Conservation (phyloP, 2,329 filamentous ascomycete species). For the Nannizziopsis arthrosporioides region DNA sequence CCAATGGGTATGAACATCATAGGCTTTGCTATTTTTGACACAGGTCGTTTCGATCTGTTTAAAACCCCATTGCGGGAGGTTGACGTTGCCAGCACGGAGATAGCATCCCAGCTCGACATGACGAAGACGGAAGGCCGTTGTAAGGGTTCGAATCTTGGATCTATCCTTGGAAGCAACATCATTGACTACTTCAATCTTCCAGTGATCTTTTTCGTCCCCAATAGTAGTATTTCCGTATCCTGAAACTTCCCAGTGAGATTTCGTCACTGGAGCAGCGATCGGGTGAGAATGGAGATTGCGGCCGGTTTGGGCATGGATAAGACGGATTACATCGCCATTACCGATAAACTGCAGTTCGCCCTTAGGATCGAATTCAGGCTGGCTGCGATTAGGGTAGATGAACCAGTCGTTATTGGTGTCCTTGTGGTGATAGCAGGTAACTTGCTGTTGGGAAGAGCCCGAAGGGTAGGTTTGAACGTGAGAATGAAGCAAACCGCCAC, state of each 20-base stretch:
- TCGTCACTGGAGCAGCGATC: constrained; percentile 77
- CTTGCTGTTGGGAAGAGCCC: constrained; percentile 85
- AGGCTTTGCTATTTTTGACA: constrained; percentile 80
- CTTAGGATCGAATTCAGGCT: constrained; percentile 60
- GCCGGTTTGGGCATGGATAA: constrained; percentile 90
- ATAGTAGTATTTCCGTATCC: constrained; percentile 91
- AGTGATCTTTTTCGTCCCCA: constrained; percentile 96
- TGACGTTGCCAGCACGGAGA: constrained; percentile 85
- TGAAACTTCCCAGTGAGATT: constrained; percentile 84
- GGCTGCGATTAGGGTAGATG: constrained; percentile 82
- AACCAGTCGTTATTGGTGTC: constrained; percentile 99
- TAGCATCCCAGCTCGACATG: constrained; percentile 81
- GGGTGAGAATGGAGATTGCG: constrained; percentile 94
- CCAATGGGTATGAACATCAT: constrained; percentile 95
- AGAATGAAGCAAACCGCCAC: constrained; percentile 87
- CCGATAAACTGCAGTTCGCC: constrained; percentile 62
- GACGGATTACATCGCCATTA: constrained; percentile 65
- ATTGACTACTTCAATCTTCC: constrained; percentile 80
- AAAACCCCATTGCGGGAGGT: constrained; percentile 97
- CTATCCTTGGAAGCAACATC: constrained; percentile 80
- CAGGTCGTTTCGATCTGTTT: constrained; percentile 98
- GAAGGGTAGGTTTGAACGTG: constrained; percentile 95
- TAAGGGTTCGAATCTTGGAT: constrained; percentile 77
- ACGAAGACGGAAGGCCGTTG: constrained; percentile 79
- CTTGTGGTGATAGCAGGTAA: constrained; percentile 99